Conservation (phyloP, 2,329 filamentous ascomycete species). For the Calonectria hongkongensis region DNA sequence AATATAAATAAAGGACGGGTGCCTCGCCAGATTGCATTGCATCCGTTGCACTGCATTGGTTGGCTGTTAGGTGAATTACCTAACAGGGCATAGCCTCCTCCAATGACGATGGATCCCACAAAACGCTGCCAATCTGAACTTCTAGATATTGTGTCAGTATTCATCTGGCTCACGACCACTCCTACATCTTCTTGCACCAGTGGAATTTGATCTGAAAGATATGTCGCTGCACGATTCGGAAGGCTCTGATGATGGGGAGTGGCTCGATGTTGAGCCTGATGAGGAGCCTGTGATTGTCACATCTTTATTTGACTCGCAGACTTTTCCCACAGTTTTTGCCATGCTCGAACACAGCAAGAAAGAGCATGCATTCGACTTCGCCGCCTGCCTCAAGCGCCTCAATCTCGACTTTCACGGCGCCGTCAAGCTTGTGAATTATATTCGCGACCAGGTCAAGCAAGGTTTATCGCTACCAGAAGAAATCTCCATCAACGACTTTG, state of each 20-base stretch:
- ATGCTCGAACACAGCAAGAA: slow-evolving; percentile 83
- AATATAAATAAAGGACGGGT: slow-evolving; percentile 49
- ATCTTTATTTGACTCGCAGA: slow-evolving; percentile 80
- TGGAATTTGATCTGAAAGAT: slow-evolving; percentile 52
- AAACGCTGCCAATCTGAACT: slow-evolving; percentile 51
- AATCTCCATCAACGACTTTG: slow-evolving; percentile 77
- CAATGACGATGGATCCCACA: slow-evolving; percentile 58
- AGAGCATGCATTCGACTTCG: slow-evolving; percentile 80
- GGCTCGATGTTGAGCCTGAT: slow-evolving; percentile 76
- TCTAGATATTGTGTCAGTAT: slow-evolving; percentile 32
- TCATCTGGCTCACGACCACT: slow-evolving; percentile 10
- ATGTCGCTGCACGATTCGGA: slow-evolving; percentile 57
- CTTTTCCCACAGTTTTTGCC: slow-evolving; percentile 77
- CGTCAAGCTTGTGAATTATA: slow-evolving; percentile 85
- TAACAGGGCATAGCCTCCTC: slow-evolving; percentile 58
- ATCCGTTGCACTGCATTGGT: slow-evolving; percentile 32
- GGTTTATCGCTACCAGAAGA: slow-evolving; percentile 71
- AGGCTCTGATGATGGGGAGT: slow-evolving; percentile 67
- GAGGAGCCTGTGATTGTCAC: slow-evolving; percentile 77
- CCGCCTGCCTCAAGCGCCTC: slow-evolving; percentile 73
- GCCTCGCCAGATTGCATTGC: slow-evolving; percentile 56
- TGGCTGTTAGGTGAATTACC: slow-evolving; percentile 49
- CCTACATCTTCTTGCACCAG: slow-evolving; percentile 38
- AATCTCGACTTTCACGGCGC: slow-evolving; percentile 83
- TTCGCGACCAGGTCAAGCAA: slow-evolving; percentile 69